These are phyloP conservation scores for Casuarina glauca DNA, from an alignment of 306 rosid genomes.

Conservation along the genomic window DNA sequence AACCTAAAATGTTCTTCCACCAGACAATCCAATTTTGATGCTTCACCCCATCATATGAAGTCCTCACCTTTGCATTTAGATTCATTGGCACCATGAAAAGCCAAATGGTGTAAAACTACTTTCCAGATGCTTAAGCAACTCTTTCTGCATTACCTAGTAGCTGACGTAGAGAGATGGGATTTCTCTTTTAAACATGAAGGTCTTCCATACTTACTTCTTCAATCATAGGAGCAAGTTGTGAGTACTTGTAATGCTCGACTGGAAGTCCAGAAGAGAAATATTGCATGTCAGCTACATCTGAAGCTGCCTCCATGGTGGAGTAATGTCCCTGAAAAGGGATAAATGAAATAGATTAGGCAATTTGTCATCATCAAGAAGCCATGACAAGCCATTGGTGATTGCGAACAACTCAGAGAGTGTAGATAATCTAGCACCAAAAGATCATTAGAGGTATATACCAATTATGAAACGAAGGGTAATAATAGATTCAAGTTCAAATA, in stretches of 20 bases:
- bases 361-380: constrained; percentile 20
- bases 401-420: not conserved
- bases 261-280: constrained; percentile 20
- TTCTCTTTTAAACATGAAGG: constrained; percentile 22
- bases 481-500: constrained; percentile 18
- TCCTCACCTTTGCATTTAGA: not conserved
- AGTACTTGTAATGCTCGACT: constrained; percentile 5
- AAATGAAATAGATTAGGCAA: constrained; percentile 11
- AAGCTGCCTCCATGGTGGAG: constrained; percentile 23
- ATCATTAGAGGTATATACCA: constrained; percentile 14
- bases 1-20: not conserved
- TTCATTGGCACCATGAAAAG: not conserved
- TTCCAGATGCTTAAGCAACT: not conserved
- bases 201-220: constrained; percentile 42
- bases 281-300: constrained; percentile 21
- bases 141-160: not conserved
- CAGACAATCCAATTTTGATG: not conserved
- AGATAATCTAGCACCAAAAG: constrained; percentile 6
- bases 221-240: constrained; percentile 32
- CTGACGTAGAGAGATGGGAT: not conserved
- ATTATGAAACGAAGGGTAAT: constrained; percentile 3
- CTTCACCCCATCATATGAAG: not conserved
- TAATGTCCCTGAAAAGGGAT: constrained; percentile 32
- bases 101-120: not conserved
- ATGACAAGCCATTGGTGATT: constrained; percentile 13